Conservation (phyloP, 768 basidiomycete genomes). For the Russula sp. region DNA sequence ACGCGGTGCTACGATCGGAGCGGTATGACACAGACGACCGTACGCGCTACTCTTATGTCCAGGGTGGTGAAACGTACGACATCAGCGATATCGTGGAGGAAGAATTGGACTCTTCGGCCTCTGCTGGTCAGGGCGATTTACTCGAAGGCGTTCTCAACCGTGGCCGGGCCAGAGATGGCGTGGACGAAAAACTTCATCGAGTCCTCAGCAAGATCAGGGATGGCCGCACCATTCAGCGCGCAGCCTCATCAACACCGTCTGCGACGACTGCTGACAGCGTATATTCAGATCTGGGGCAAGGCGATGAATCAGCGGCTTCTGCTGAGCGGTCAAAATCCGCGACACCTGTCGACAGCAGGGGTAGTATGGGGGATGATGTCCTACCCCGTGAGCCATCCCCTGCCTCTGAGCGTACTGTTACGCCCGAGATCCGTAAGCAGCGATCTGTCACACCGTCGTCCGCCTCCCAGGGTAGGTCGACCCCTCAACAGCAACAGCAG, state of each 20-base stretch:
- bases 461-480: conserved; percentile 16
- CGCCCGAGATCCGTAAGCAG: conserved; percentile 25
- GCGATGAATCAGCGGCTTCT: conserved; percentile 35
- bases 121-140: conserved; percentile 52
- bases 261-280: conserved; percentile 33
- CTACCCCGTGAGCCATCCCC: conserved; percentile 35
- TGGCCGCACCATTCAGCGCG: conserved; percentile 45
- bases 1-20: conserved; percentile 81
- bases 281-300: conserved; percentile 59
- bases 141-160: conserved; percentile 62
- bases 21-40: conserved; percentile 65
- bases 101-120: conserved; percentile 58
- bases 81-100: conserved; percentile 92
- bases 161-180: conserved; percentile 48
- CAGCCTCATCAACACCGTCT: conserved; percentile 30
- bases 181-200: conserved; percentile 68
- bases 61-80: conserved; percentile 89
- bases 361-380: conserved; percentile 21
- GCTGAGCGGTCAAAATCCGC: conserved; percentile 31
- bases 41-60: conserved; percentile 92
- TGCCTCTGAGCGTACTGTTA: conserved; percentile 35
- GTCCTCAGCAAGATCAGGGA: conserved; percentile 74
- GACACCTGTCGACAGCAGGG: conserved; percentile 26
- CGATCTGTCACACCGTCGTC: conserved; percentile 23
- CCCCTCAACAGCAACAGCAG: conserved; percentile 12